Evolutionary conservation across 805 yeast species (phyloP).

Genomic region (Saturnispora quitensis): DNA sequence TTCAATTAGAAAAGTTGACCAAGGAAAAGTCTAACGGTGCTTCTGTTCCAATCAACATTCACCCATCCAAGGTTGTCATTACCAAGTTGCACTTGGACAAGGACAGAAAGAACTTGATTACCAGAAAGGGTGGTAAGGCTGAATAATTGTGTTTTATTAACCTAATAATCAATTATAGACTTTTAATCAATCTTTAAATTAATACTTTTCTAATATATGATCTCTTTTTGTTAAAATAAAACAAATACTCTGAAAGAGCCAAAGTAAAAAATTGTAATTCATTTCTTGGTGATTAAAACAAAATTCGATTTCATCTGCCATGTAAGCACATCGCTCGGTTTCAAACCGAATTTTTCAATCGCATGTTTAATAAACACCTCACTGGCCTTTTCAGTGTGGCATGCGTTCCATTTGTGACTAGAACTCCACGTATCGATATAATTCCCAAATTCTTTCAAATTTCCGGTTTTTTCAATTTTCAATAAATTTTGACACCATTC

Average conservation of each 20-base stretch:
- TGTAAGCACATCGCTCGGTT: conserved; percentile 29
- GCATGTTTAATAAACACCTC: conserved; percentile 28
- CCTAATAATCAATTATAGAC: conserved; percentile 4
- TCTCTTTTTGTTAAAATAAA: background rate
- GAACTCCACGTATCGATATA: conserved; percentile 69
- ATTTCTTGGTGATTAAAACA: conserved; percentile 1
- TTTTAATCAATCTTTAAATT: conserved; percentile 1
- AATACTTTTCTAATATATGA: conserved; percentile 1
- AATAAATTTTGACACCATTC: conserved; percentile 19
- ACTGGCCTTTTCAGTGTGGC: conserved; percentile 30
- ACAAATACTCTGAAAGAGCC: background rate
- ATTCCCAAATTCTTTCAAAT: conserved; percentile 37
- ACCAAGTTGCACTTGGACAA: conserved; percentile 97
- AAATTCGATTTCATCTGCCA: conserved; percentile 8
- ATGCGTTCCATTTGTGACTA: conserved; percentile 45
- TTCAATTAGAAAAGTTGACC: conserved; percentile 95
- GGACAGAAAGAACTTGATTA: conserved; percentile 96
- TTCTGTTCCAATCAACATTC: conserved; percentile 91
- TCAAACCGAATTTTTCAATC: conserved; percentile 39
- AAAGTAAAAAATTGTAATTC: background rate
- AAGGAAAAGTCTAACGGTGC: conserved; percentile 98
- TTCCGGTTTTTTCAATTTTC: conserved; percentile 29
- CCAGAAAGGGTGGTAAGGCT: conserved; percentile 95
- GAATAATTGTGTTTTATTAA: conserved; percentile 48
- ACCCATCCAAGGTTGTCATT: conserved; percentile 98